phyloP scores from a whole-genome alignment of 2,329 filamentous ascomycete genomes.

The Septoria petroselini region DNA sequence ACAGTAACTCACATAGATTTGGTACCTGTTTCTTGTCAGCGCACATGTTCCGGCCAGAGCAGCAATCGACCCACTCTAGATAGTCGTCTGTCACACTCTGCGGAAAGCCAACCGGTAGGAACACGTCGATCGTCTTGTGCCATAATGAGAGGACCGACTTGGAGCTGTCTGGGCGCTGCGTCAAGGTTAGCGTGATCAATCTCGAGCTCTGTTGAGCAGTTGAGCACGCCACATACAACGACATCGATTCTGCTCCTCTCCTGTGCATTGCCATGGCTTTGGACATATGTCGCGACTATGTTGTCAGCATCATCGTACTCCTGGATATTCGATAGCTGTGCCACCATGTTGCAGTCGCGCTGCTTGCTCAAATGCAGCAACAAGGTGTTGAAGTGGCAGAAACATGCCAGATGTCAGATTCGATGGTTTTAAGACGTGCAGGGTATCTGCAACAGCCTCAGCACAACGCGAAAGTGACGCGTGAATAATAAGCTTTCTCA shows the following conservation, averaged over 20 bases:
- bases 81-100: conserved; percentile 84
- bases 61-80: conserved; percentile 59
- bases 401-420: conserved; percentile 15
- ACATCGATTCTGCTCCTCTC: conserved; percentile 46
- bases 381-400: background rate
- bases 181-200: conserved; percentile 2
- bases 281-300: conserved; percentile 50
- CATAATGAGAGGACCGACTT: conserved; percentile 29
- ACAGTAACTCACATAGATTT: conserved; percentile 58
- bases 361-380: background rate
- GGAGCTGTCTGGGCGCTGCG: conserved; percentile 19
- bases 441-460: background rate
- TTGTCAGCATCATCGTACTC: conserved; percentile 53
- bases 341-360: conserved; percentile 16
- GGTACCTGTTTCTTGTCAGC: conserved; percentile 52
- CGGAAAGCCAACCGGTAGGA: conserved; percentile 84
- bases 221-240: conserved; percentile 36
- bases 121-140: conserved; percentile 61
- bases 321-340: conserved; percentile 25
- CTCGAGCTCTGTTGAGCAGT: background rate
- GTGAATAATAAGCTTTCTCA: too few species aligned
- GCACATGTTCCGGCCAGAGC: background rate
- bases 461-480: background rate
- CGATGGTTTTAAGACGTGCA: background rate
- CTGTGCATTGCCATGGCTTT: conserved; percentile 34